Evolutionary conservation across 75 land plant species (phyloP).

Genomic region (Cryptomeria japonica): DNA sequence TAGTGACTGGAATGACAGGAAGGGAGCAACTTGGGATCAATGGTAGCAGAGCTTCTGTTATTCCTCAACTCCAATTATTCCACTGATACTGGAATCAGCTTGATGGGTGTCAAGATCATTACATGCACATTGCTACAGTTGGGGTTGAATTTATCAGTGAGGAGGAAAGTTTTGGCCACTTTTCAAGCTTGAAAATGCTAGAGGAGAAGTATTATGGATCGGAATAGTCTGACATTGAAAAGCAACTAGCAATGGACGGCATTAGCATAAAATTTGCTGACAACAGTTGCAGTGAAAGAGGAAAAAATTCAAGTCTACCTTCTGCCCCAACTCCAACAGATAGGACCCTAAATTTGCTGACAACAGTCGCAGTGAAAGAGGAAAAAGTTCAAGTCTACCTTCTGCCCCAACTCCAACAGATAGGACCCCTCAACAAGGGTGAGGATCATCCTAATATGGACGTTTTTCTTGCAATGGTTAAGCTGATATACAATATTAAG

Average conservation of each 20-base stretch:
- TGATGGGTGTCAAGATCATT: slow-evolving; percentile 67
- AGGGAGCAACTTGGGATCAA: slow-evolving; percentile 71
- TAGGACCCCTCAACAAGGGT: neutral
- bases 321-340: slow-evolving; percentile 25
- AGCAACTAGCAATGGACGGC: slow-evolving; percentile 39
- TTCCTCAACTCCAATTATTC: slow-evolving; percentile 54
- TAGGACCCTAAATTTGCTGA: slow-evolving; percentile 56
- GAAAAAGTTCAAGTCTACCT: slow-evolving; percentile 17
- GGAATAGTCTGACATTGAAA: slow-evolving; percentile 67
- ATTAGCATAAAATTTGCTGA: slow-evolving; percentile 83
- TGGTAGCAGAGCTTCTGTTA: slow-evolving; percentile 62
- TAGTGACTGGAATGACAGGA: slow-evolving; percentile 73
- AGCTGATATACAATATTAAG: too few species aligned
- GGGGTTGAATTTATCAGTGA: slow-evolving; percentile 68
- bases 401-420: slow-evolving; percentile 25
- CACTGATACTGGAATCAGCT: slow-evolving; percentile 41
- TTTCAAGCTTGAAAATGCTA: slow-evolving; percentile 26
- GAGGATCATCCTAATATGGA: neutral
- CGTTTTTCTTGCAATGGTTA: too few species aligned
- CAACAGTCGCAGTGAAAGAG: slow-evolving; percentile 66
- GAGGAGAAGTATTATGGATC: slow-evolving; percentile 62
- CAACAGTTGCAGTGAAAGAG: slow-evolving; percentile 66
- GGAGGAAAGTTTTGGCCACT: slow-evolving; percentile 76
- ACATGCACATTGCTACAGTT: slow-evolving; percentile 44
- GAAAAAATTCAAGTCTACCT: slow-evolving; percentile 17